These are phyloP conservation scores for Anthostomella pinea DNA, from an alignment of 2,329 filamentous ascomycete genomes.

Conservation along the genomic window DNA sequence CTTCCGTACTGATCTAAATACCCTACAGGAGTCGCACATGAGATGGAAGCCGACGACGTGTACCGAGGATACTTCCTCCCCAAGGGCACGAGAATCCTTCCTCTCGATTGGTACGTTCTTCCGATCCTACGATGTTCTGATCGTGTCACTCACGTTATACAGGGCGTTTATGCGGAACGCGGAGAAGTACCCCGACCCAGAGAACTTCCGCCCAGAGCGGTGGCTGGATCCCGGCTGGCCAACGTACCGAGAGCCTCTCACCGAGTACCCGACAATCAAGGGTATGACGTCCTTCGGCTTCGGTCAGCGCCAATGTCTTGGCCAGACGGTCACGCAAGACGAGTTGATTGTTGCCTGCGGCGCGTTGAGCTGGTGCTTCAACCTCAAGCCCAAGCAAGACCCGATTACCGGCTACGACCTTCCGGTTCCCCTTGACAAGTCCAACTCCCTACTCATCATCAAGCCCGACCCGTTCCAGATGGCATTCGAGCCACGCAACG, in stretches of 20 bases:
- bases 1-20: no score
- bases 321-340: constrained; percentile 38
- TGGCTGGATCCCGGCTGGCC: constrained; percentile 51
- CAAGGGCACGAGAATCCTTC: constrained; percentile 44
- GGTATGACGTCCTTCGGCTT: constrained; percentile 54
- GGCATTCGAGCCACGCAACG: constrained; percentile 49
- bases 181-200: constrained; percentile 46
- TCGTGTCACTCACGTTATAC: constrained; percentile 5
- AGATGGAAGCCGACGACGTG: constrained; percentile 49
- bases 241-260: constrained; percentile 51
- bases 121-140: no score
- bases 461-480: constrained; percentile 55
- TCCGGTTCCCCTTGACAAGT: constrained; percentile 46
- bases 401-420: constrained; percentile 37
- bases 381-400: constrained; percentile 43
- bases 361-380: constrained; percentile 43
- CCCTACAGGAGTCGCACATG: constrained; percentile 44
- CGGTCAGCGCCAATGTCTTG: constrained; percentile 44
- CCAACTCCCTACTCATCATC: constrained; percentile 55
- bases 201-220: constrained; percentile 50
- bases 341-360: constrained; percentile 50
- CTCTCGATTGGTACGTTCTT: constrained; percentile 39
- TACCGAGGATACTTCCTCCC: constrained; percentile 47
- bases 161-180: constrained; percentile 53
- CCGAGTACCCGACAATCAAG: constrained; percentile 49